phyloP scores from a whole-genome alignment of 495 filamentous ascomycete genomes.

The Staphylotrichum longicolle region DNA sequence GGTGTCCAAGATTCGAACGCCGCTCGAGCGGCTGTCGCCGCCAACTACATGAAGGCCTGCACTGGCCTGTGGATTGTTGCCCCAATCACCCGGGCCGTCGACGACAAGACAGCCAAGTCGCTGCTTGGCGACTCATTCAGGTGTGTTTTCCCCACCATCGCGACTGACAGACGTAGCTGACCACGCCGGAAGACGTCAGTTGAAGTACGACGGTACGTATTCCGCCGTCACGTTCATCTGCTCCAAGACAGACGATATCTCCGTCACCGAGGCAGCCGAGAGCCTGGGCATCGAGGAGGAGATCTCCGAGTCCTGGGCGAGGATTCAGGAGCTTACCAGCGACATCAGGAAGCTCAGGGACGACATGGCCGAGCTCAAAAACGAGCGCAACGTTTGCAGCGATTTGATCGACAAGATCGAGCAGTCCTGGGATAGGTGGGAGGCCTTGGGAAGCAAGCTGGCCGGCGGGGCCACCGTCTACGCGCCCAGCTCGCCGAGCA shows the following conservation, averaged over 20 bases:
- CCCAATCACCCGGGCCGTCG: constrained; percentile 62
- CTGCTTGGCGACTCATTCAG: constrained; percentile 62
- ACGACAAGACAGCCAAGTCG: constrained; percentile 62
- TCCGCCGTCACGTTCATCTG: constrained; percentile 62
- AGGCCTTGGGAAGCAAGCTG: constrained; percentile 43
- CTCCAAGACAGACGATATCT: constrained; percentile 69
- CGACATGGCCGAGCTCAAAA: constrained; percentile 40
- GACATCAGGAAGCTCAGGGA: constrained; percentile 39
- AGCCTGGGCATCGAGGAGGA: constrained; percentile 48
- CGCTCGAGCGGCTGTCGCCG: constrained; percentile 59
- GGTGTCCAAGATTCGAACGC: constrained; percentile 65
- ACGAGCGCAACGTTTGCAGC: constrained; percentile 27
- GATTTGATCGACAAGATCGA: constrained; percentile 33
- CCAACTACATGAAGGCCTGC: constrained; percentile 59
- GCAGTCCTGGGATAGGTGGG: constrained; percentile 47
- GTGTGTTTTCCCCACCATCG: neutral
- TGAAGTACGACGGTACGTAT: constrained; percentile 62
- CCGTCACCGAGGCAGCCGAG: constrained; percentile 43
- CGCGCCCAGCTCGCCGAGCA: constrained; percentile 32
- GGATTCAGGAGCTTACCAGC: constrained; percentile 18
- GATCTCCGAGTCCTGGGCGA: constrained; percentile 26
- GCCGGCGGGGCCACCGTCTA: constrained; percentile 51
- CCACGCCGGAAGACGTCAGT: constrained; percentile 42
- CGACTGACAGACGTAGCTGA: neutral
- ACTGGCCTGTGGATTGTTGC: constrained; percentile 60